Conservation (phyloP, 306 rosid genomes). For the Styphnolobium japonicum region DNA sequence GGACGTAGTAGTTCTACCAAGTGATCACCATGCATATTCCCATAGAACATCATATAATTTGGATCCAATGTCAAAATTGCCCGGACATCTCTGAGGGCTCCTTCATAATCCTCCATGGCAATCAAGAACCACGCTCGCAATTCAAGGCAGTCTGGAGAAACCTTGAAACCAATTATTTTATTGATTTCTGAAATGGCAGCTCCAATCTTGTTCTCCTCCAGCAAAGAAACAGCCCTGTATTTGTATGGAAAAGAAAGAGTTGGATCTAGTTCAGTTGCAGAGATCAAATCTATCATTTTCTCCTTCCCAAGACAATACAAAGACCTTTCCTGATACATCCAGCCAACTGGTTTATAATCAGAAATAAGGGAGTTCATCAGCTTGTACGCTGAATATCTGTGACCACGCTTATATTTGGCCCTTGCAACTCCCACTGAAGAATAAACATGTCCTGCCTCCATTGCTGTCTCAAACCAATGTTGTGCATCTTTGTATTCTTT, state of each 20-base stretch:
- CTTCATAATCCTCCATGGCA: slow-evolving; percentile 72
- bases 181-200: slow-evolving; percentile 67
- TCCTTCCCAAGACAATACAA: slow-evolving; percentile 77
- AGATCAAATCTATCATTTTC: slow-evolving; percentile 65
- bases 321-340: slow-evolving; percentile 95
- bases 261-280: slow-evolving; percentile 81
- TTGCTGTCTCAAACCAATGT: slow-evolving; percentile 64
- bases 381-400: slow-evolving; percentile 74
- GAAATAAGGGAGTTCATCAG: slow-evolving; percentile 65
- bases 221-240: slow-evolving; percentile 58
- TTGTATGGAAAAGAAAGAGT: slow-evolving; percentile 79
- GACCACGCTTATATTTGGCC: slow-evolving; percentile 80
- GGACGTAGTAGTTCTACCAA: slow-evolving; percentile 70
- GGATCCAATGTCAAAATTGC: slow-evolving; percentile 88
- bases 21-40: slow-evolving; percentile 68
- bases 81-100: slow-evolving; percentile 74
- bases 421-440: slow-evolving; percentile 77
- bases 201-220: slow-evolving; percentile 62
- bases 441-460: slow-evolving; percentile 73
- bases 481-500: slow-evolving; percentile 81
- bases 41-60: slow-evolving; percentile 63
- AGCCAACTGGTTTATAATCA: slow-evolving; percentile 67
- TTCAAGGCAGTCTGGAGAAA: slow-evolving; percentile 85
- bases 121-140: slow-evolving; percentile 81
- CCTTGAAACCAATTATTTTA: slow-evolving; percentile 72